Base-by-base conservation (phyloP, 2,329 filamentous ascomycete genomes). In the Paramyrothecium sp. region DNA sequence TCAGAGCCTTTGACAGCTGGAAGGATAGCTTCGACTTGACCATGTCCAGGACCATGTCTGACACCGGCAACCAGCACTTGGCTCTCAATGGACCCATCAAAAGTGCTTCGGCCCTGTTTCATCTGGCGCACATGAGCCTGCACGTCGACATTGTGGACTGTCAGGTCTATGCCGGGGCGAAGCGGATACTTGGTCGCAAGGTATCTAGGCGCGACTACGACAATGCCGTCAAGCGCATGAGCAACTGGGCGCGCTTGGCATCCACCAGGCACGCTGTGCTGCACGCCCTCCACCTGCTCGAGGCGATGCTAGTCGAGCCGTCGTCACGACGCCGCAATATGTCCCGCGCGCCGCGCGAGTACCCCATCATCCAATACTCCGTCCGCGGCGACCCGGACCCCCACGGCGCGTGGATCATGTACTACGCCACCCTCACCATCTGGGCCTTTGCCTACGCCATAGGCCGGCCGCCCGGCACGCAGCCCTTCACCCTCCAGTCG, bases 111-210 rank as follows among this genome's bases (percentile, higher is more conserved):
- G 88, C 95, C 8, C 80, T 97, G 3, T 92, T 96, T 67, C 91
- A 94, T 61, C 78, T 97, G 17, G 91, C 92, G 0, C 92, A 96
- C 65, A 92, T 97, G 82, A 91, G 89, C 41, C 88, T 95, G 68
- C 90, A 96, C 68, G 89, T 93, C 46, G 91, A 96, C 66, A 90
- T 97, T 47, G 86, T 95, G 22, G 92, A 96, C 71, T 93, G 91
- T 67, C 92, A 96, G 71, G 91, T 96, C 49, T 96, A 92, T 69
- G 91, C 91, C 1, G 90, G 91, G 2, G 90, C 90, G 0, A 88
- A 86, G 57, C 84, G 90, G 19, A 77, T 96, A 1, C 82, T 96
- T 2, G 91, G 92, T 10, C 85, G 92, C 46, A 88, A 88, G 19
- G 90, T 96, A 47, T 92, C 90, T 1, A 82, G 85, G 1, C 82